Conservation (phyloP, 139 green algal genomes). For the Spirogloea muscicola region DNA sequence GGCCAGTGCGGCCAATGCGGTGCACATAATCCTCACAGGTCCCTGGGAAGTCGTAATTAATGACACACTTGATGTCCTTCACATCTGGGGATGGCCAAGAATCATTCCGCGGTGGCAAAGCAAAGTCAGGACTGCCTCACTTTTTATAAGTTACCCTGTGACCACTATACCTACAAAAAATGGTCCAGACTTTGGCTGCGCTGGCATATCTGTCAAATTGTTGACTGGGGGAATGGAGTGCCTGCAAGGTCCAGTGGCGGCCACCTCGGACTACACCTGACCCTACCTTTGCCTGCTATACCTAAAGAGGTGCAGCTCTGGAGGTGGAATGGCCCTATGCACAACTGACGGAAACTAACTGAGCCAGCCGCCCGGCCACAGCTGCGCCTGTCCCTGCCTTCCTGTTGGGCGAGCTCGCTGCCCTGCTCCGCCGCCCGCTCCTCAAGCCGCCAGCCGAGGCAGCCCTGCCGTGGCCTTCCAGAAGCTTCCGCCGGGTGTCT, state of each 20-base stretch:
- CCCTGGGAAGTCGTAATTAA: constrained; percentile 63
- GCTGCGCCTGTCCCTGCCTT: no score
- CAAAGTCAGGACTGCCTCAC: not conserved
- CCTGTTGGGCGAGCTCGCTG: no score
- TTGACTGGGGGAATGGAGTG: not conserved
- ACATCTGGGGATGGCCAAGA: constrained; percentile 30
- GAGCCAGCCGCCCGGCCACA: no score
- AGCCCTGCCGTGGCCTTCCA: no score
- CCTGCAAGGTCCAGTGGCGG: not conserved
- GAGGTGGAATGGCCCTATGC: no score
- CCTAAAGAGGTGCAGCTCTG: no score
- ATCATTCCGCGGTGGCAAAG: not conserved
- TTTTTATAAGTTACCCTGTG: not conserved
- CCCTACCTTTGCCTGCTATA: no score
- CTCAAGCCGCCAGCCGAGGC: no score
- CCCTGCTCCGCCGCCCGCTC: no score
- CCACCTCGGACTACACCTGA: no score
- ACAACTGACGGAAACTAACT: no score
- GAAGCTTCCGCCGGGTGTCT: no score
- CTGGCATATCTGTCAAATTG: not conserved
- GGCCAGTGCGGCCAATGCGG: constrained; percentile 83
- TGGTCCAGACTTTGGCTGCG: not conserved
- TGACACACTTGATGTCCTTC: constrained; percentile 56
- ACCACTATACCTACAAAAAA: not conserved
- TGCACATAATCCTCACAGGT: constrained; percentile 88